Conservation (phyloP, 768 basidiomycete genomes). For the Lactarius pseudohatsudake region DNA sequence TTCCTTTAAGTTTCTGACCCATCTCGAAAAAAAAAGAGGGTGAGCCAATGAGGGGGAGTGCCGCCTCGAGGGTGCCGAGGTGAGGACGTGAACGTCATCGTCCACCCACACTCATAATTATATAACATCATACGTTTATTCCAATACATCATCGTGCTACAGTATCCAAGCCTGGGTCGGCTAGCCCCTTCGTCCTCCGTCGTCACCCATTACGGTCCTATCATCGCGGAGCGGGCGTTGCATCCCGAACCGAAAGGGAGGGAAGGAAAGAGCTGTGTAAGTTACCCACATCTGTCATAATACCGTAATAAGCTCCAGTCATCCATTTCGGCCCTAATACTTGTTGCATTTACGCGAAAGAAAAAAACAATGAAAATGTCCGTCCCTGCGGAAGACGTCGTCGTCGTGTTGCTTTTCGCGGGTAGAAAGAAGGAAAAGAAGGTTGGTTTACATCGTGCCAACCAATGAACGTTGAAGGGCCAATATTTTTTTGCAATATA, state of each 20-base stretch:
- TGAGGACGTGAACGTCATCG: no score
- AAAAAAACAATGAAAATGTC: no score
- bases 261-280: not conserved
- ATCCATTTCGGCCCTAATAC: not conserved
- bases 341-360: no score
- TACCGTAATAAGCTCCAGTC: not conserved
- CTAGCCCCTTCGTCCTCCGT: not conserved
- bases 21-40: not conserved
- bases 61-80: not conserved
- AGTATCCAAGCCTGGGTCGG: not conserved
- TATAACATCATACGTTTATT: not conserved
- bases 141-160: not conserved
- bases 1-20: not conserved
- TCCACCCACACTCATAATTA: not conserved
- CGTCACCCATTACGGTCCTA: not conserved
- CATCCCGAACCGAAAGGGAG: not conserved
- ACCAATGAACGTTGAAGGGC: not conserved
- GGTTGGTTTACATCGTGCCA: no score
- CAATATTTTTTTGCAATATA: not conserved
- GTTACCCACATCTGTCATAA: no score
- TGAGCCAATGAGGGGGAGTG: not conserved
- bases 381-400: no score
- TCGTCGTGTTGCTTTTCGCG: not conserved
- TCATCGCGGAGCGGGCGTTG: constrained; percentile 3
- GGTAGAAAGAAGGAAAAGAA: not conserved